These are phyloP conservation scores for Hibiscus trionum DNA, from an alignment of 345 rosid species.

Conservation along the genomic window DNA sequence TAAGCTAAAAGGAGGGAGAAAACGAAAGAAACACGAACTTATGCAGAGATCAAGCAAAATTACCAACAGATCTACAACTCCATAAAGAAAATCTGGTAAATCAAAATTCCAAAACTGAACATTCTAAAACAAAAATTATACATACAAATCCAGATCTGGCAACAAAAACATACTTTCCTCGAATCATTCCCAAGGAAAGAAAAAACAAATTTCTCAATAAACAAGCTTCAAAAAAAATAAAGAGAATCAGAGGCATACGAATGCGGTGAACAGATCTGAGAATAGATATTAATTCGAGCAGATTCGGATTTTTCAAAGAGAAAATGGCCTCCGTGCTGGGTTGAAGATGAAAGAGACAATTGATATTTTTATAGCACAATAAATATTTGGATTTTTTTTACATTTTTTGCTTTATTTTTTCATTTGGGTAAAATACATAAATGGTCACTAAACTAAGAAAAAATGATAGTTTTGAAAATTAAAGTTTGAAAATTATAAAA, in stretches of 20 bases:
- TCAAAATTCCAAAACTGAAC: background rate
- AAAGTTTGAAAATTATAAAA: no score
- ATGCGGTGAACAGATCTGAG: background rate
- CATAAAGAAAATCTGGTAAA: background rate
- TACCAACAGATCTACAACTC: background rate
- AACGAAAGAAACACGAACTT: background rate
- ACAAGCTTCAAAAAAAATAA: background rate
- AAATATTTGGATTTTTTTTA: no score
- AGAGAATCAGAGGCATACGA: background rate
- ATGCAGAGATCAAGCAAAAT: background rate
- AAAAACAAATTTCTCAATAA: background rate
- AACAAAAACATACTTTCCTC: background rate
- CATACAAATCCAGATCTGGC: slow-evolving; percentile 6
- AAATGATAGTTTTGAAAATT: no score
- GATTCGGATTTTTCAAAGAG: background rate
- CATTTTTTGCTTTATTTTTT: no score
- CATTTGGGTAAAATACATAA: no score
- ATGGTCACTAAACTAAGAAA: no score
- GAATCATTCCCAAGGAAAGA: background rate
- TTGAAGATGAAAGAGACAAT: background rate
- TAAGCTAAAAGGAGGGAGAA: background rate
- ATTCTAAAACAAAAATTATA: background rate
- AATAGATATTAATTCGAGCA: background rate
- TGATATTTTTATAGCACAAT: background rate
- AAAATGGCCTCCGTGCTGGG: background rate